Evolutionary conservation across 176 grass and related monocot species (phyloP), one percentile per base, ranked within the genome.

Genomic region (Raddia guianensis): DNA sequence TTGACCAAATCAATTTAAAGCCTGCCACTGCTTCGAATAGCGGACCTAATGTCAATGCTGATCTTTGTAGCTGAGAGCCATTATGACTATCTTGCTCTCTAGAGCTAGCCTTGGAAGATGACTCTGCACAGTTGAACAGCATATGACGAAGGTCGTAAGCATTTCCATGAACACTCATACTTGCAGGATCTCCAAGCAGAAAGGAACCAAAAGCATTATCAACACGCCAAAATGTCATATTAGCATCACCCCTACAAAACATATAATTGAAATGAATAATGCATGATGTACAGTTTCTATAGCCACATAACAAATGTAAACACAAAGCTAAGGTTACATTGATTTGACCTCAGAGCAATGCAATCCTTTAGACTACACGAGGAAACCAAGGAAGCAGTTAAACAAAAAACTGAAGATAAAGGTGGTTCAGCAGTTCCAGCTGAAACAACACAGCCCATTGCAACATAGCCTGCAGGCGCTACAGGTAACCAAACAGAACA

Each of bases 141-240:
- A 98, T 87, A 80, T 92, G 90, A 47, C 92, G 92, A 44, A 98
- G 81, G 66, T 98, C 95, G 52, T 92, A 94, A 80, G 92, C 76
- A 66, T 94, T 94, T 77, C 72, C 81, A 80, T 86, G 75, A 60
- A 93, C 78, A 64, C 75, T 84, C 81, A 73, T 81, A 63, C 79
- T 83, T 56, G 80, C 70, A 79, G 78, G 80, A 85, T 89, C 86
- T 80, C 85, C 92, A 9, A 86, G 88, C 82, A 98, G 80, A 87
- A 98, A 94, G 16, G 95, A 91, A 80, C 95, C 95, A 83, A 98
- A 94, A 78, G 90, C 83, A 82, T 98, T 98, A 69, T 98, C 84
- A 57, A 91, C 68, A 13, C 95, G 87, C 92, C 90, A 93, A 82
- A 98, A 94, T 91, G 89, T 77, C 60, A 87, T 89, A 80, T 85